Base-by-base conservation (phyloP, 768 basidiomycete genomes). In the Leucosporidium creatinivorum region DNA sequence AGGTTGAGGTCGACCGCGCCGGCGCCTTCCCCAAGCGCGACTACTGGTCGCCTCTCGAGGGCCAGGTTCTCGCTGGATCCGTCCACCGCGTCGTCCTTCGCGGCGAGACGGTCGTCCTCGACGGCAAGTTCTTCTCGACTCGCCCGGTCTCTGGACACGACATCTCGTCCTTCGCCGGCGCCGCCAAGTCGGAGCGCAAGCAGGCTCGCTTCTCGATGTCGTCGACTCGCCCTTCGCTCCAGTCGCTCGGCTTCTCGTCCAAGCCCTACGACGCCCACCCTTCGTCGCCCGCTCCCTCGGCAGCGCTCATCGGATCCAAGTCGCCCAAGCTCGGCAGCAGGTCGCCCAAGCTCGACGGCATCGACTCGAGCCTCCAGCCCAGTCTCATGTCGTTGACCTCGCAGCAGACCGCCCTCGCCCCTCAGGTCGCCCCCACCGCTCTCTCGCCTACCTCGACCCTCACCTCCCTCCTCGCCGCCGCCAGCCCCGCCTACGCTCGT, bases 81-180 rank as follows among this genome's bases (percentile, higher is more conserved):
- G 84, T 98, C 44, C 92, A 98, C 78, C 84, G 96, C 67, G 93
- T 99, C 30, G 85, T 93, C 61, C 81, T 97, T 61, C 88, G 96
- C 73, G 89, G 88, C 3, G 86, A 90, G 74, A 97, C 93, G 0
- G 84, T 87, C 58, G 91, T 87, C 82, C 81, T 99, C 28, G 96
- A 99, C 73, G 94, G 96, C 13, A 72, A 81, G 3, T 80, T 89
- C 66, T 85, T 85, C 74, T 78, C 83, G 50, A 75, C 82, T 51
- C 81, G 33, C 13, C 36, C 59, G 12, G 26, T 28, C 4, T 48
- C 48, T 1, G 70, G 67, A 15, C 67, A 65, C 85, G 39, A 81
- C 63, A 62, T 80, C 59, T 63, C 77, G 55, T 75, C 72, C 33
- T 67, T 73, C 30, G 71, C 74, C 33, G 64, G 58, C 19, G 36